Conservation (phyloP, 2,329 filamentous ascomycete genomes). For the Penicillium sp. region DNA sequence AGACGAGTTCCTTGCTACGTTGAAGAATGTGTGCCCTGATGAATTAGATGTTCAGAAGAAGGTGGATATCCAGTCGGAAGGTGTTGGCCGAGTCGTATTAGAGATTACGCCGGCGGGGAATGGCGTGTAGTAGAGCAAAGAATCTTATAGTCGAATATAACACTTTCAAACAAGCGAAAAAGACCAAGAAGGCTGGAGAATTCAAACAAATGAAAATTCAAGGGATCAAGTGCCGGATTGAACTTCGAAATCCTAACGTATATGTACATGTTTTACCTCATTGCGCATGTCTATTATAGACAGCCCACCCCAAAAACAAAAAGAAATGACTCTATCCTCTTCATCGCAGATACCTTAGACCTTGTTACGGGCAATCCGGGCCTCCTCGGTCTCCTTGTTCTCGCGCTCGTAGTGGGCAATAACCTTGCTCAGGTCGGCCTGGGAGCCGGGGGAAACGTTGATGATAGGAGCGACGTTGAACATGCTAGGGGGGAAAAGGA, state of each 20-base stretch:
- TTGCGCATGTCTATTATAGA: slow-evolving; percentile 29
- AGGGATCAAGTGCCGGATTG: slow-evolving; percentile 32
- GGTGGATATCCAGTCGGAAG: slow-evolving; percentile 45
- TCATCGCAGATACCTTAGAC: slow-evolving; percentile 52
- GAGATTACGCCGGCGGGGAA: slow-evolving; percentile 32
- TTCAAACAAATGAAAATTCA: slow-evolving; percentile 30
- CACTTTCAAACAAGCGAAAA: no score
- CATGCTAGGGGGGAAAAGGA: slow-evolving; percentile 47
- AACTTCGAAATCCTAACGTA: slow-evolving; percentile 33
- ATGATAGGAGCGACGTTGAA: slow-evolving; percentile 66
- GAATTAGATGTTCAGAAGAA: slow-evolving; percentile 36
- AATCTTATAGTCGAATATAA: no score
- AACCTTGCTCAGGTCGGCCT: slow-evolving; percentile 62
- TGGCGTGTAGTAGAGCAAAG: slow-evolving; percentile 1
- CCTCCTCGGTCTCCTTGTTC: slow-evolving; percentile 60
- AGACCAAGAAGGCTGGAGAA: no score
- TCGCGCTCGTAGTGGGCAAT: slow-evolving; percentile 66
- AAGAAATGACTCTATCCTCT: slow-evolving; percentile 22
- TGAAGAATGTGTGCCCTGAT: slow-evolving; percentile 31
- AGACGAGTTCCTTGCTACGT: slow-evolving; percentile 57
- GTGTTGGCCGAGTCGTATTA: slow-evolving; percentile 50
- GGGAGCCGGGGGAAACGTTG: slow-evolving; percentile 66
- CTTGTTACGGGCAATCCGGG: slow-evolving; percentile 54
- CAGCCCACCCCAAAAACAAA: slow-evolving; percentile 22
- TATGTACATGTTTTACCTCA: slow-evolving; percentile 40